phyloP scores from a whole-genome alignment of 768 basidiomycete species.

The Clitopilus passeckerianus region DNA sequence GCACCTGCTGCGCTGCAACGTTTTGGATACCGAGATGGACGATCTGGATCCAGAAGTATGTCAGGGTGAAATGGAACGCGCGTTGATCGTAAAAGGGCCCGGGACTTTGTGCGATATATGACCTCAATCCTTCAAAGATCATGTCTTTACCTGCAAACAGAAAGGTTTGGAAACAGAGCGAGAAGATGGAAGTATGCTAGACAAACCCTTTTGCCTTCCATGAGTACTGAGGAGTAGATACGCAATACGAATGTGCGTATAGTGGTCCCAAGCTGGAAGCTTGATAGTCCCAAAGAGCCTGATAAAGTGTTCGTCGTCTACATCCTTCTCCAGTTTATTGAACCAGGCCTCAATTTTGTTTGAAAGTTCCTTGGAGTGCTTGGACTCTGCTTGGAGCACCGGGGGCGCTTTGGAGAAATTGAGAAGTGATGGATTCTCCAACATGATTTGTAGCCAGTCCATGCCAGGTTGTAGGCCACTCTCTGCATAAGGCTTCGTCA shows the following conservation, averaged over 20 bases:
- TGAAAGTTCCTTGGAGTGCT: slow-evolving; percentile 17
- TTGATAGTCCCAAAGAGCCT: slow-evolving; percentile 23
- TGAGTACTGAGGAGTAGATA: slow-evolving; percentile 32
- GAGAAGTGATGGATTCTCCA: slow-evolving; percentile 19
- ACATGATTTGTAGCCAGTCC: slow-evolving; percentile 29
- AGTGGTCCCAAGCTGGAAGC: slow-evolving; percentile 43
- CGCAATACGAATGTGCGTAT: slow-evolving; percentile 39
- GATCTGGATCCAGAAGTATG: slow-evolving; percentile 47
- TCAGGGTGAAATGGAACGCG: slow-evolving; percentile 42
- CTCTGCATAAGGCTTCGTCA: slow-evolving; percentile 11
- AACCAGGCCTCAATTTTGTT: slow-evolving; percentile 34
- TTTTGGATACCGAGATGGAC: neutral
- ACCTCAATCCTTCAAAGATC: slow-evolving; percentile 36
- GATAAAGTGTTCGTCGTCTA: slow-evolving; percentile 25
- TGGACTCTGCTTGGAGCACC: slow-evolving; percentile 2
- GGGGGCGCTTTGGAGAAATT: neutral
- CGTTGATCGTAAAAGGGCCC: no score
- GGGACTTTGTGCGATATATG: slow-evolving; percentile 31
- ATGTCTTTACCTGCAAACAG: slow-evolving; percentile 31
- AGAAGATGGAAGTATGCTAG: neutral
- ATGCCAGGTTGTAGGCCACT: slow-evolving; percentile 32
- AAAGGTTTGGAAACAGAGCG: neutral
- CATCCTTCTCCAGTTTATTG: slow-evolving; percentile 21
- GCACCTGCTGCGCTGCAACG: neutral
- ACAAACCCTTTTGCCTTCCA: slow-evolving; percentile 36